phyloP scores from a whole-genome alignment of 108 stramenopile genomes.

The Pinguiococcus pyrenoidosus region DNA sequence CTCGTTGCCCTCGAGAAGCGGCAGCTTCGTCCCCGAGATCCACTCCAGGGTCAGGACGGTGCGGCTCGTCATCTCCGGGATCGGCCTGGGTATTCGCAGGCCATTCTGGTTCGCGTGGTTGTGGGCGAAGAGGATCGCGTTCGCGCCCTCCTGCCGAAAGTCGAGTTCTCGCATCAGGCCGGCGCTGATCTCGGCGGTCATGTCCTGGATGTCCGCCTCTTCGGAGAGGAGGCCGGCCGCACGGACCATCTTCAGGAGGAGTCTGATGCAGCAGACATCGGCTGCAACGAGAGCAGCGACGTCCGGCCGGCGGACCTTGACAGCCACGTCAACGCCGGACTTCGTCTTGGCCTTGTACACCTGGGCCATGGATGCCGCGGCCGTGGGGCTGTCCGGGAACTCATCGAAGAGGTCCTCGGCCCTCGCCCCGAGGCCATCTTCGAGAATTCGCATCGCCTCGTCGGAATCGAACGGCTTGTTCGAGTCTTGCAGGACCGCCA shows the following conservation, averaged over 20 bases:
- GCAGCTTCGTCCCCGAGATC: constrained; percentile 3
- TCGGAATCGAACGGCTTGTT: neutral
- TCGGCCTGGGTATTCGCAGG: too few species aligned
- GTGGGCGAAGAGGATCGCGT: neutral
- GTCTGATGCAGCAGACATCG: neutral
- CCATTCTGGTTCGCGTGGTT: too few species aligned
- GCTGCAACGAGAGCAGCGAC: neutral
- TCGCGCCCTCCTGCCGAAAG: constrained; percentile 11
- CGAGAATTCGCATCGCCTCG: neutral
- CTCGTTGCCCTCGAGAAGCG: neutral
- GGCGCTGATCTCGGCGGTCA: constrained; percentile 6
- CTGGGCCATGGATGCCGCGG: constrained; percentile 1
- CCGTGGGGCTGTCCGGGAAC: neutral
- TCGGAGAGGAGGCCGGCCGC: too few species aligned
- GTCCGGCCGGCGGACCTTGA: constrained; percentile 3
- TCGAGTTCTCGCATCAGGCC: constrained; percentile 9
- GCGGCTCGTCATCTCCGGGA: neutral
- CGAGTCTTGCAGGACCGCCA: constrained; percentile 7
- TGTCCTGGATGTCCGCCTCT: too few species aligned
- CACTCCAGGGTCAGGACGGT: constrained; percentile 13
- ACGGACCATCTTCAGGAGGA: neutral
- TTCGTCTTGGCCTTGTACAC: neutral
- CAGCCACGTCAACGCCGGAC: neutral
- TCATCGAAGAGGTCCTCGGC: neutral
- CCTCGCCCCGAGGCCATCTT: neutral